Evolutionary conservation across 2,329 filamentous ascomycete genomes (phyloP).

Genomic region (Exophiala oligosperma): DNA sequence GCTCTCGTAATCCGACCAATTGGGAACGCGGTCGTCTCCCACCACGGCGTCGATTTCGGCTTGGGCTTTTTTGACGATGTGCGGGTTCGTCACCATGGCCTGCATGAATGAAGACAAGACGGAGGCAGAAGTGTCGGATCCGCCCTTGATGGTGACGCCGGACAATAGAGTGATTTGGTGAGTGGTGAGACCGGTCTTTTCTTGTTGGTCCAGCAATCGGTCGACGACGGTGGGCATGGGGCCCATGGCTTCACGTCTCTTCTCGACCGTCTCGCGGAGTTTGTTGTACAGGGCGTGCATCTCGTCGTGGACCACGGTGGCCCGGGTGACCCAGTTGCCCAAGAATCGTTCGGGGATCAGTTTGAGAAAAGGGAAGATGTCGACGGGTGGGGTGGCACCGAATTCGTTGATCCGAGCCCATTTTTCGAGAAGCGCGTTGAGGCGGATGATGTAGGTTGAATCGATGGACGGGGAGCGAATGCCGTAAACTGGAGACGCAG

Average conservation of each 20-base stretch:
- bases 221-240: conserved; percentile 41
- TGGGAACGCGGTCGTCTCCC: conserved; percentile 35
- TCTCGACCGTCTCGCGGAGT: conserved; percentile 35
- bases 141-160: conserved; percentile 36
- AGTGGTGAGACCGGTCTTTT: conserved; percentile 34
- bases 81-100: conserved; percentile 52
- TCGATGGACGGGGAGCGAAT: conserved; percentile 33
- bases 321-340: conserved; percentile 41
- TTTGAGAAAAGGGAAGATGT: conserved; percentile 48
- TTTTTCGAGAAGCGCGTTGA: conserved; percentile 18
- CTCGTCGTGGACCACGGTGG: conserved; percentile 38
- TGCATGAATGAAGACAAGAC: conserved; percentile 40
- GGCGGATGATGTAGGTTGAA: conserved; percentile 12
- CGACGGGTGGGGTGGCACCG: conserved; percentile 52
- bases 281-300: conserved; percentile 46
- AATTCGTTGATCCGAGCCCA: conserved; percentile 40
- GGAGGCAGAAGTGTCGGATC: conserved; percentile 42
- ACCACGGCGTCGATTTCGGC: conserved; percentile 44
- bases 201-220: conserved; percentile 39
- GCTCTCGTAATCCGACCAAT: conserved; percentile 32
- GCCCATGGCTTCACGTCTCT: conserved; percentile 33
- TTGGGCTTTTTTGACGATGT: conserved; percentile 46
- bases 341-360: conserved; percentile 44
- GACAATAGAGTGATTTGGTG: conserved; percentile 43
- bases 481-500: conserved; percentile 33